Evolutionary conservation across 2,329 filamentous ascomycete genomes (phyloP), one percentile per base, ranked within the genome.

Genomic region (Gaeumannomyces sp.): DNA sequence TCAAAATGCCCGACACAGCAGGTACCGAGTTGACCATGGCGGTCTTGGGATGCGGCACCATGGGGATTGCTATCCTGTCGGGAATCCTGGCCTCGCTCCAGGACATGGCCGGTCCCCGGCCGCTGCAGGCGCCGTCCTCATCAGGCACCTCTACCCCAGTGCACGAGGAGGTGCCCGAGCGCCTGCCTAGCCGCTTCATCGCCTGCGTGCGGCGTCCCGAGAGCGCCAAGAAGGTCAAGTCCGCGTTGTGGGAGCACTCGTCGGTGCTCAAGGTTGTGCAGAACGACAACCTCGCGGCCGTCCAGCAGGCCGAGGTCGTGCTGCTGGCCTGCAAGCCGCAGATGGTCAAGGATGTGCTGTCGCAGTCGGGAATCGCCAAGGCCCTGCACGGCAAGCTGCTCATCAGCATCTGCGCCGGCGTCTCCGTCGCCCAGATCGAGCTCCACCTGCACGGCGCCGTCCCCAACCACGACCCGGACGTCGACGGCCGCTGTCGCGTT

Each of bases 51-150:
- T 95, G 91, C 76, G 92, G 91, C 69, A 93, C 88, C 64, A 91
- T 96, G 86, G 92, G 92, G 66, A 91, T 91, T 67, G 91, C 91
- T 65, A 93, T 96, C 70, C 85, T 96, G 65, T 88, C 85, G 64
- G 92, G 92, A 68, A 89, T 97, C 72, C 84, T 96, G 70, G 81
- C 85, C 66, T 91, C 90, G 14, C 83, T 95, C 59, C 79, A 80
- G 56, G 82, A 80, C 69, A 78, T 82, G 74, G 80, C 80, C 64
- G 78, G 75, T 29, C 77, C 77, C 62, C 77, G 77, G 68, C 82
- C 76, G 69, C 78, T 79, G 61, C 79, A 79, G 72, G 76, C 73
- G 62, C 78, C 76, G 68, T 78, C 81, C 3, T 25, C 62, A 7
- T 64, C 62, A 5, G 62, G 79, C 66, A 73, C 75, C 4, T 78